These are phyloP conservation scores for Nidularia sp. DNA, from an alignment of 768 basidiomycete genomes.

Conservation along the genomic window DNA sequence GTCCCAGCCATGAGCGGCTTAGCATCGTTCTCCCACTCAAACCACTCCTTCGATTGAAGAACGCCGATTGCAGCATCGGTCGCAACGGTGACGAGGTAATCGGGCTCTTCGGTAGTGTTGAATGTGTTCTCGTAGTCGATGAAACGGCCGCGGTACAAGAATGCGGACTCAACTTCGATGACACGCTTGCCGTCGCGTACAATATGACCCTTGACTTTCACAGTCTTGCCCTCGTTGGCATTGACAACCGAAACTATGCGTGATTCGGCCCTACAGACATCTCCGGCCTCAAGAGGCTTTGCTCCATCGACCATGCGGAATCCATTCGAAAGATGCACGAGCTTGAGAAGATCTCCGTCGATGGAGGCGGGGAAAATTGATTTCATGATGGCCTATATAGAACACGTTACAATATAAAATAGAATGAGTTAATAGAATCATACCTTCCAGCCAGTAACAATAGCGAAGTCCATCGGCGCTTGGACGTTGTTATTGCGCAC, in stretches of 20 bases:
- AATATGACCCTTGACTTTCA: slow-evolving; percentile 84
- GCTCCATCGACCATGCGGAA: slow-evolving; percentile 86
- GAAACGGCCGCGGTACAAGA: slow-evolving; percentile 96
- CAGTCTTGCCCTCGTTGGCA: slow-evolving; percentile 87
- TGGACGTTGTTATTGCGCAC: slow-evolving; percentile 65
- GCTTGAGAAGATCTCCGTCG: slow-evolving; percentile 91
- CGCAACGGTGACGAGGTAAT: slow-evolving; percentile 74
- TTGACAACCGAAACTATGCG: slow-evolving; percentile 88
- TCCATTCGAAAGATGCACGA: slow-evolving; percentile 96
- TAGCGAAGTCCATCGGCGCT: slow-evolving; percentile 98
- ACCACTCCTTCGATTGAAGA: slow-evolving; percentile 95
- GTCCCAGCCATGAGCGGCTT: slow-evolving; percentile 77
- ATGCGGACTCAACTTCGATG: slow-evolving; percentile 91
- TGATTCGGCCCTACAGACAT: slow-evolving; percentile 87
- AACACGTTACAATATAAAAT: slow-evolving; percentile 5
- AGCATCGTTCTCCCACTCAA: slow-evolving; percentile 87
- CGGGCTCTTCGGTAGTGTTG: slow-evolving; percentile 85
- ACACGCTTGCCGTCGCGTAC: slow-evolving; percentile 74
- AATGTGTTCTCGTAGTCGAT: slow-evolving; percentile 95
- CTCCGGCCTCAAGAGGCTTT: slow-evolving; percentile 74
- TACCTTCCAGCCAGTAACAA: slow-evolving; percentile 98
- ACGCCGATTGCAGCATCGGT: slow-evolving; percentile 85
- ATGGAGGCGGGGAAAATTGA: slow-evolving; percentile 91
- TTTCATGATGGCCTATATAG: slow-evolving; percentile 97
- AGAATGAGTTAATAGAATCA: slow-evolving; percentile 19